Base-by-base conservation (phyloP, 2,329 filamentous ascomycete species). In the Drechslerella coelobrocha region DNA sequence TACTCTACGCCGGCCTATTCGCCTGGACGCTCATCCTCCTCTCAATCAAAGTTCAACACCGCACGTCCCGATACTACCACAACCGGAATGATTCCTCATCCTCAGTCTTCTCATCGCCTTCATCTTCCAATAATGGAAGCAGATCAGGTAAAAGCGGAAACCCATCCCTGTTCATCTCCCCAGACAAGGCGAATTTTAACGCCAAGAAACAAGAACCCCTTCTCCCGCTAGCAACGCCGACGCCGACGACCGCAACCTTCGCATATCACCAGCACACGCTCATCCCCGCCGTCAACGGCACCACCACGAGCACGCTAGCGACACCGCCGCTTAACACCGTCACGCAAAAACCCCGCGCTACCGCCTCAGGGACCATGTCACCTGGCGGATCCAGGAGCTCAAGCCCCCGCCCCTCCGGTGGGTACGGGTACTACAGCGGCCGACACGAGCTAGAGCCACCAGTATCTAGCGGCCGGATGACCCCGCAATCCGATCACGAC, bases 1-100 rank as follows among this genome's bases (percentile, higher is more conserved):
- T 94, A 72, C 84, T 85, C 62, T 99, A 99, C 77, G 85, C 83
- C 31, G 81, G 84, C 26, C 82, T 94, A 14, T 81, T 88, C 0
- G 82, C 77, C 7, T 63, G 86, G 39, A 86, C 84, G 6, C 61
- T 72, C 41, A 65, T 72, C 17, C 61, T 66, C 56, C 43, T 72
- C 39, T 51, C 56, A 23, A 57, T 72, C 54, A 72, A 66, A 50
- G 59, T 72, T 9, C 61, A 65, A 39, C 57, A 53, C 14, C 45
- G 53, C 61, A 66, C 43, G 6, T 71, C 68, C 24, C 24, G 54
- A 17, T 72, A 65, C 34, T 66, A 65, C 23, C 60, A 72, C 29
- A 34, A 17, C 37, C 9, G n/a, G 5, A 8, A 17, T 17, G 14
- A 19, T 17, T 19, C 14, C 41, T n/a, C 14, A 5, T 23, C 41